Evolutionary conservation across 2,329 filamentous ascomycete genomes (phyloP), one percentile per base, ranked within the genome.

Genomic region (Xylariaceae sp.): DNA sequence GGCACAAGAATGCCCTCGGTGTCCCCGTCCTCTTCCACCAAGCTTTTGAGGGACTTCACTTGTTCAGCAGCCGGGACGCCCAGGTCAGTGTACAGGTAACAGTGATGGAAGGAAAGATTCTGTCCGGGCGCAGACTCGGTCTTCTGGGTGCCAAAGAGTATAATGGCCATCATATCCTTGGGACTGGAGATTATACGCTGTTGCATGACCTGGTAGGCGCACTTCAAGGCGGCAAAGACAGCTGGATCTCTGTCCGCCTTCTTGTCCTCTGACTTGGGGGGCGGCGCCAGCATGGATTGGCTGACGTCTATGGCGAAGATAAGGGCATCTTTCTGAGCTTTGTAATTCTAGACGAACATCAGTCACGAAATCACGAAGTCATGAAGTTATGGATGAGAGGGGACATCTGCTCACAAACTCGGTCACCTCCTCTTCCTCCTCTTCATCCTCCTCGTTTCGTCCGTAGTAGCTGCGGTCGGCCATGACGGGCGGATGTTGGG

Each of bases 111-210:
- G 15, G 69, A 66, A 19, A 61, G 64, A 29, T 71, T 75, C 37
- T 77, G 72, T 28, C 80, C 78, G 12, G 79, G 76, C 29, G 81
- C 76, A 43, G 88, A 89, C 48, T 81, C 88, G 24, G 87, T 85
- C 59, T 85, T 75, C 51, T 93, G 70, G 0, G 92, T 98, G 7
- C 89, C 89, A 55, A 93, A 98, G 1, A 98, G 68, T 23, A 98
- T 59, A 17, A 98, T 83, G 2, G 90, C 89, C 75, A 98, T 95
- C 85, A 95, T 93, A 42, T 98, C 92, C 52, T 82, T 89, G 2
- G 92, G 92, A 41, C 89, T 90, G 3, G 90, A 90, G 49, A 98
- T 96, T 59, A 98, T 96, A 49, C 92, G 86, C 63, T 96, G 90
- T 62, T 96, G 87, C 86, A 98, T 95, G 33, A 98, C 69, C 52